Evolutionary conservation across 495 filamentous ascomycete species (phyloP), one percentile per base, ranked within the genome.

Genomic region (Penicillium canariense): DNA sequence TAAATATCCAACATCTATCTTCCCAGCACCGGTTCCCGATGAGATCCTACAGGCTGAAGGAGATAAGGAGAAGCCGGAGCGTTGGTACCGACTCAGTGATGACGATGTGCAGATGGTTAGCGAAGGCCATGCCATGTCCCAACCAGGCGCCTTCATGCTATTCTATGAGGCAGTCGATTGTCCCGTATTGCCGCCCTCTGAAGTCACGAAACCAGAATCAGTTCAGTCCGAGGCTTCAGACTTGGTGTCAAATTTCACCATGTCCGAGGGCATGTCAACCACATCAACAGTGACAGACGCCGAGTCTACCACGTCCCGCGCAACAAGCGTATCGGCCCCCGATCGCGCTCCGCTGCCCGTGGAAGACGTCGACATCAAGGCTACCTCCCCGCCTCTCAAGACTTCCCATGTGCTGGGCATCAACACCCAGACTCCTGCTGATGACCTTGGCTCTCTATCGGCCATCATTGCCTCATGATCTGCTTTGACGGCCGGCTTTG

Each of bases 131-230:
- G 92, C 94, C 0, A 78, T 96, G 48, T 75, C 71, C 2, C 89
- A 93, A 60, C 83, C 85, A n/a, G 91, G 88, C 12, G 93, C 87
- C 1, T 97, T 97, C 62, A 97, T 98, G 93, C 77, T 97, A 8
- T 97, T 98, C 71, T 98, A 97, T 62, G 94, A 98, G 63, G 65
- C 67, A 8, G 50, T 76, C 10, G 67, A 71, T 20, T 48, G 15
- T 8, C 42, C 32, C 2, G 1, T 31, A 20, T 35, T 40, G 4
- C 22, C 9, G 5, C 15, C n/a, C 6, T 26, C 26, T n/a, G 36
- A 44, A 40, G 10, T 34, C 3, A 17, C 36, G 3, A 30, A 47
- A 8, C 20, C 50, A 26, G 31, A 55, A 5, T 38, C 58, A 7
- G 32, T 46, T 1, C 49, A 38, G 28, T 56, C 43, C 23, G 66